Evolutionary conservation across 179 eudicot genomes (phyloP).

Genomic region (Silene coronaria): DNA sequence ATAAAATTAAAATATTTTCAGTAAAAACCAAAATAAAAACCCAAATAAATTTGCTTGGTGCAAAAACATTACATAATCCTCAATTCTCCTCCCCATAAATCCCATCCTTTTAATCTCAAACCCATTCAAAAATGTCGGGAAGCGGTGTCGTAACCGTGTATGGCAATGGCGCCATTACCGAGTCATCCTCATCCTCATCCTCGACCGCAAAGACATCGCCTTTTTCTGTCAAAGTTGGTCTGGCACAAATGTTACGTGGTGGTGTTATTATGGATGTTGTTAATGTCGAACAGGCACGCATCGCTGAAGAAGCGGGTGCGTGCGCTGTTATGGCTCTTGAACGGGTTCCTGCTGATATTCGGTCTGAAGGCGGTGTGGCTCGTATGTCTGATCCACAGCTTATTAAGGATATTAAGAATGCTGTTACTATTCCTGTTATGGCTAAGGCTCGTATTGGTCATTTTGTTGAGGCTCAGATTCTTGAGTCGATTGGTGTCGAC

Average conservation of each 20-base stretch:
- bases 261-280: constrained; percentile 73
- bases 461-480: constrained; percentile 64
- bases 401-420: constrained; percentile 56
- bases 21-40: not conserved
- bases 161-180: constrained; percentile 51
- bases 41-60: not conserved
- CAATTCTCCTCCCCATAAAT: constrained; percentile 9
- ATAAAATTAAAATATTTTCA: not conserved
- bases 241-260: constrained; percentile 70
- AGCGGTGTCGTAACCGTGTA: constrained; percentile 58
- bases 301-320: constrained; percentile 67
- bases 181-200: constrained; percentile 18
- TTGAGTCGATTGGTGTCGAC: constrained; percentile 55
- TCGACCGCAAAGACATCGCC: constrained; percentile 40
- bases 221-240: constrained; percentile 63
- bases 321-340: constrained; percentile 72
- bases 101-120: not conserved
- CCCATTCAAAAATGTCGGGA: constrained; percentile 42
- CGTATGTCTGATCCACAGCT: constrained; percentile 68
- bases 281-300: constrained; percentile 54
- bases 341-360: constrained; percentile 66
- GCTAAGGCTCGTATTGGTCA: constrained; percentile 68
- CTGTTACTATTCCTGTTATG: constrained; percentile 78
- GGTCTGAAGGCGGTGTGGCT: constrained; percentile 66
- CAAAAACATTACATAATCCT: constrained; percentile 15